Percentiles rank a stretch among this genome's conserved stretches.
Conservation (phyloP, 805 yeast genomes). For the Cyberlindnera mississippiensis region DNA sequence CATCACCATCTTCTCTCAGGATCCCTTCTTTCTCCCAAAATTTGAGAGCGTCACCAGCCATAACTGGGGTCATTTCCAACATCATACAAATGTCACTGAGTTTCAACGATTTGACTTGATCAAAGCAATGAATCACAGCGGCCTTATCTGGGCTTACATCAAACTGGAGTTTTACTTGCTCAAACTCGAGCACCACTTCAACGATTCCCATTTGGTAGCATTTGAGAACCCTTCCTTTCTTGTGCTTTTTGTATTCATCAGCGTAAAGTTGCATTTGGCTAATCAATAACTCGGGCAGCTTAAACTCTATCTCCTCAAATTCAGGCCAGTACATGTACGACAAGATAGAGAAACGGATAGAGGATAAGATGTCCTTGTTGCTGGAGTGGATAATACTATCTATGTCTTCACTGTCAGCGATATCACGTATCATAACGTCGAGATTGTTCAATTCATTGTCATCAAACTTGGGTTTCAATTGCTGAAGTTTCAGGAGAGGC, state of each 20-base stretch:
- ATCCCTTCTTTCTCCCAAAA: slow-evolving; percentile 68
- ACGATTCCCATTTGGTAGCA: slow-evolving; percentile 60
- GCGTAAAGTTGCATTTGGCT: slow-evolving; percentile 42
- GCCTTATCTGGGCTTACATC: slow-evolving; percentile 71
- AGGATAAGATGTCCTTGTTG: slow-evolving; percentile 20
- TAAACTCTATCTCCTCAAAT: slow-evolving; percentile 30
- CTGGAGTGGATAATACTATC: slow-evolving; percentile 35
- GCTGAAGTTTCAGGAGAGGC: slow-evolving; percentile 40
- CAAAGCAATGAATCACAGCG: slow-evolving; percentile 51
- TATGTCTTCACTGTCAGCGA: slow-evolving; percentile 49
- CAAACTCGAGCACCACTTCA: slow-evolving; percentile 52
- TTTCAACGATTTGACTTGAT: slow-evolving; percentile 27
- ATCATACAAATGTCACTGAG: slow-evolving; percentile 29
- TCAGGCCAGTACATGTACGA: slow-evolving; percentile 83
- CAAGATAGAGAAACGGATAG: slow-evolving; percentile 55
- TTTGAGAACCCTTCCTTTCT: slow-evolving; percentile 56
- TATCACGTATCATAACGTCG: slow-evolving; percentile 82
- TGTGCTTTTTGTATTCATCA: slow-evolving; percentile 37
- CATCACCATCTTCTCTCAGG: slow-evolving; percentile 35
- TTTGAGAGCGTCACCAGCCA: slow-evolving; percentile 37
- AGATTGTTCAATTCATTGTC: slow-evolving; percentile 60
- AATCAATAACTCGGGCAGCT: slow-evolving; percentile 42
- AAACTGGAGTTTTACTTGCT: slow-evolving; percentile 37
- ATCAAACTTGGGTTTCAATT: slow-evolving; percentile 62
- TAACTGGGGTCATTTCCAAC: slow-evolving; percentile 40